Conservation (phyloP, 2,329 filamentous ascomycete species). For the Cyphellophora europaea region DNA sequence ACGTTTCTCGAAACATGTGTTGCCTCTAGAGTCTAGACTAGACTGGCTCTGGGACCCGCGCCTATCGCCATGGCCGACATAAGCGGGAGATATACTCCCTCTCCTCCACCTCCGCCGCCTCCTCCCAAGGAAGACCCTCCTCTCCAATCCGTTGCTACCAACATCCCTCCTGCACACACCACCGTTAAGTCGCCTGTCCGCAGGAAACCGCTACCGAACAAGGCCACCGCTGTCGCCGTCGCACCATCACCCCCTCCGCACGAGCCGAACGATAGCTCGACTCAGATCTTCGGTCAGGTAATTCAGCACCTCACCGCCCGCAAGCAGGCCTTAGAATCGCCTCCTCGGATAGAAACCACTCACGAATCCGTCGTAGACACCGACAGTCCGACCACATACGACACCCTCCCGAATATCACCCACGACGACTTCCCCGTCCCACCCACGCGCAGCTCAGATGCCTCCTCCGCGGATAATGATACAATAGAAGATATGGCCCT, state of each 20-base stretch:
- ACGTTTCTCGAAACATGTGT: background rate
- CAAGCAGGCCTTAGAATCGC: background rate
- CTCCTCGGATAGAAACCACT: background rate
- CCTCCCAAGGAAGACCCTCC: constrained; percentile 10
- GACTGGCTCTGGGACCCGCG: background rate
- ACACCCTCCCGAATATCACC: constrained; percentile 2
- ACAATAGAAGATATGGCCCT: constrained; percentile 30
- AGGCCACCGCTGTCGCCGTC: constrained; percentile 21
- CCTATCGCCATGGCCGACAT: background rate
- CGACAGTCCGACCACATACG: background rate
- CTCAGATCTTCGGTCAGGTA: background rate
- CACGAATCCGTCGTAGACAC: background rate
- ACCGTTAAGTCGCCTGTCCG: constrained; percentile 30
- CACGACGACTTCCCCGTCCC: constrained; percentile 5
- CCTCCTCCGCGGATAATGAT: background rate
- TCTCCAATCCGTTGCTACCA: constrained; percentile 2
- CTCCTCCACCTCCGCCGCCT: constrained; percentile 12
- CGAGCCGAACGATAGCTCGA: background rate
- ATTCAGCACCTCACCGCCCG: background rate
- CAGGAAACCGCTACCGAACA: constrained; percentile 46
- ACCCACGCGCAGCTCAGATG: background rate
- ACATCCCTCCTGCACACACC: background rate
- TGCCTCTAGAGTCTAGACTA: background rate
- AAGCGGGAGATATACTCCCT: constrained; percentile 4
- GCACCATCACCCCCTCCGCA: background rate